phyloP scores from a whole-genome alignment of 441 rosid genomes.

The Flueggea neowawraea region DNA sequence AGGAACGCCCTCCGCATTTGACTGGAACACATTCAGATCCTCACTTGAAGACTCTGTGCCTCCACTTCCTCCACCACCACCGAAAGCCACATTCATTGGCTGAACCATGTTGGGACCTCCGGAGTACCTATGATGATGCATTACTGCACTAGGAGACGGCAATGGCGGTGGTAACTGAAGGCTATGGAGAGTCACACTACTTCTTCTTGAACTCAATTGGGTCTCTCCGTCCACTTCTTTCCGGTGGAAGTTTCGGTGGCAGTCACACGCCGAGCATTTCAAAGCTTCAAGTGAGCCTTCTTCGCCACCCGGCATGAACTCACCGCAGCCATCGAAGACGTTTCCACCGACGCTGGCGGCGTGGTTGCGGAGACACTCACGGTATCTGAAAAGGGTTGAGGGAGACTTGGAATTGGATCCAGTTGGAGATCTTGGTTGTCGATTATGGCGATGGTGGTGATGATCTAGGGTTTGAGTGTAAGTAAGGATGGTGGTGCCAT shows the following conservation, averaged over 20 bases:
- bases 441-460: conserved; percentile 23
- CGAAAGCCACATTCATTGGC: conserved; percentile 84
- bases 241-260: conserved; percentile 96
- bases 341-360: conserved; percentile 84
- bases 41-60: conserved; percentile 92
- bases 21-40: conserved; percentile 61
- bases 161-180: conserved; percentile 53
- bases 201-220: conserved; percentile 28
- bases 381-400: conserved; percentile 39
- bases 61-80: conserved; percentile 40
- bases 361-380: conserved; percentile 88
- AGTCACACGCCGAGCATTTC: conserved; percentile 88
- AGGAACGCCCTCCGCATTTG: conserved; percentile 31
- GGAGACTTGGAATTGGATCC: conserved; percentile 30
- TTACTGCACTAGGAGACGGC: conserved; percentile 25
- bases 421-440: conserved; percentile 21
- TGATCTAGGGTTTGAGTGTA: conserved; percentile 76
- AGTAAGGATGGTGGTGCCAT: conserved; percentile 34
- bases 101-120: conserved; percentile 47
- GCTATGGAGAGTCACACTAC: conserved; percentile 36
- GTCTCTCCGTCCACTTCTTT: conserved; percentile 58
- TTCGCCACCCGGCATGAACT: conserved; percentile 95
- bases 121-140: conserved; percentile 37
- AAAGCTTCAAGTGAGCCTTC: conserved; percentile 71
- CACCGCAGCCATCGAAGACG: conserved; percentile 89